Base-by-base conservation (phyloP, 495 filamentous ascomycete genomes). In the Cercophora samala region DNA sequence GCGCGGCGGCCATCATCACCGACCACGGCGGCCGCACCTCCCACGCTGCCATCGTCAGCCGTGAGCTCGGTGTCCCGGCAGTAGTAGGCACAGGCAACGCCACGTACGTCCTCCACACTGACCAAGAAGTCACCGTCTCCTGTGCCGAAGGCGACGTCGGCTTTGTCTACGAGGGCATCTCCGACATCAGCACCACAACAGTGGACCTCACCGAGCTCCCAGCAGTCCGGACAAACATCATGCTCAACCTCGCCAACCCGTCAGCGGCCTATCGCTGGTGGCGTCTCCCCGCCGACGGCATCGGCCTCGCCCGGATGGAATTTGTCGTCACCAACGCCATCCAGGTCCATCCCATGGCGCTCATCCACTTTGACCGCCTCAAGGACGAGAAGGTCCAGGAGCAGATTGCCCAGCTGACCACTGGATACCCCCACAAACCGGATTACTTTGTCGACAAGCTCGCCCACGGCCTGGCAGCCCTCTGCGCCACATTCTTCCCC, bases 1-100 rank as follows among this genome's bases (percentile, higher is more conserved):
- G 66, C 11, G 77, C 77, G 3, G 71, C 64, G 1, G 77, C 73
- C 21, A 76, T 79, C 25, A 60, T 79, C 66, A 79, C 75, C 9
- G 77, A 79, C 68, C 77, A 79, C 19, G 77, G 77, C 25, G 77
- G 77, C n/a, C 73, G 76, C 13, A 79, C 77, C 5, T 79, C 77
- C 6, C 77, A 79, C 66, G 77, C 77, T 18, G 77, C 77, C 19
- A 79, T 79, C 60, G 73, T 79, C 64, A 79, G 77, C 64, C 77
- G 77, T 37, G 77, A 79, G 51, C 72, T 79, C 3, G 77, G 77
- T 8, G 62, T 79, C 23, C 77, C 77, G 0, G 75, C 74, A 3
- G 66, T 78, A 8, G 74, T 79, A 4, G 77, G 77, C 56, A 75
- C 76, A 0, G 68, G 64, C 4, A 65, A 75, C 46, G 74, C 74